Evolutionary conservation across 164 flowering plant species (phyloP).

Genomic region (Pachysandra terminalis): DNA sequence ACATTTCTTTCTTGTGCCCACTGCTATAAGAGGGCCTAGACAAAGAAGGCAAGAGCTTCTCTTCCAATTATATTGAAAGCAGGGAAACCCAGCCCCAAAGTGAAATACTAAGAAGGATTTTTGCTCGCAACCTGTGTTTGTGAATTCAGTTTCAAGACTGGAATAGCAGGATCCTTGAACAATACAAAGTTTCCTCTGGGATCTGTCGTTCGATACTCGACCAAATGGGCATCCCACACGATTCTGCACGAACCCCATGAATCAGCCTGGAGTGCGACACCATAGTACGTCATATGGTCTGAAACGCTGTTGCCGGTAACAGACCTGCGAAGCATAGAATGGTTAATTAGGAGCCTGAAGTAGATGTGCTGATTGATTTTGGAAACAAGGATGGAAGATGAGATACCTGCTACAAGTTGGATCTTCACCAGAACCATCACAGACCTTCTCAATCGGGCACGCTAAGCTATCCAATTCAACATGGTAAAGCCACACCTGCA

Average conservation of each 20-base stretch:
- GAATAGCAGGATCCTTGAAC: slow-evolving; percentile 39
- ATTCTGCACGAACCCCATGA: slow-evolving; percentile 59
- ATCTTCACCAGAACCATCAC: slow-evolving; percentile 97
- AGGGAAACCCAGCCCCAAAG: not conserved
- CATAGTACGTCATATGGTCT: slow-evolving; percentile 76
- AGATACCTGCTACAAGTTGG: slow-evolving; percentile 84
- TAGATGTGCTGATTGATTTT: not conserved
- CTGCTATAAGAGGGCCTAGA: no score
- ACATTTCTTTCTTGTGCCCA: no score
- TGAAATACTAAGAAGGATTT: slow-evolving; percentile 9
- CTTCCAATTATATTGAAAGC: no score
- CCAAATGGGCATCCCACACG: slow-evolving; percentile 40
- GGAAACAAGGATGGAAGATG: not conserved
- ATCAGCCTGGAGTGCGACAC: slow-evolving; percentile 53
- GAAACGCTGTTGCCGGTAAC: slow-evolving; percentile 75
- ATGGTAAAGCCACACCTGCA: slow-evolving; percentile 86
- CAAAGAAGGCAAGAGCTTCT: no score
- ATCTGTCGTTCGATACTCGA: slow-evolving; percentile 32
- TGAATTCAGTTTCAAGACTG: slow-evolving; percentile 26
- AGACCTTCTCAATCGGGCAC: slow-evolving; percentile 66
- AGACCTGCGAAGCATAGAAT: slow-evolving; percentile 55
- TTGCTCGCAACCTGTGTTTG: slow-evolving; percentile 2
- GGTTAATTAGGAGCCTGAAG: not conserved
- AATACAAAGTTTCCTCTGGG: slow-evolving; percentile 52
- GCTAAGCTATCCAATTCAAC: slow-evolving; percentile 61